Conservation (phyloP, 257 asterid genomes). For the Cynanchum wilfordii region DNA sequence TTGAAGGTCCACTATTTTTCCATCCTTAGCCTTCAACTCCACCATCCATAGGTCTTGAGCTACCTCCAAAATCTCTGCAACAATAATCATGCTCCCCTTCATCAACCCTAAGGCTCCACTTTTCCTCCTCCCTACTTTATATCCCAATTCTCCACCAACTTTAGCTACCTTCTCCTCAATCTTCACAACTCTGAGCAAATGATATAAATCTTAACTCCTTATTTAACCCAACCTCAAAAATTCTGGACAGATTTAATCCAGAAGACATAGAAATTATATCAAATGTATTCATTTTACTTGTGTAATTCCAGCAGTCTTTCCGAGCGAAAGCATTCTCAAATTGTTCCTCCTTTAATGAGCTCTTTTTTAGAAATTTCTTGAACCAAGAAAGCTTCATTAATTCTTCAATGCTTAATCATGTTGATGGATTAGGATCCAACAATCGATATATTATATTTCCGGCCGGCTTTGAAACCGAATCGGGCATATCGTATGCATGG, state of each 20-base stretch:
- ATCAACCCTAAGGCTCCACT: conserved; percentile 53
- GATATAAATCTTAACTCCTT: conserved; percentile 63
- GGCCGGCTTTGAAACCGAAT: conserved; percentile 61
- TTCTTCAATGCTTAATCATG: conserved; percentile 55
- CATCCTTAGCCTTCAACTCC: conserved; percentile 57
- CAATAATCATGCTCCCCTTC: conserved; percentile 47
- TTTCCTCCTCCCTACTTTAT: conserved; percentile 41
- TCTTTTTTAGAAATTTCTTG: conserved; percentile 32
- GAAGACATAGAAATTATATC: conserved; percentile 78
- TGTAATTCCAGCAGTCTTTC: conserved; percentile 19
- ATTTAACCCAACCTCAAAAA: conserved; percentile 44
- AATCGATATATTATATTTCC: conserved; percentile 41
- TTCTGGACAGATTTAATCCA: conserved; percentile 60
- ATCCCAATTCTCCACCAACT: conserved; percentile 55
- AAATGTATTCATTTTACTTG: conserved; percentile 57
- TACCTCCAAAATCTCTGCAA: conserved; percentile 50
- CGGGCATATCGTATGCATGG: conserved; percentile 49
- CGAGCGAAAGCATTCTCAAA: conserved; percentile 23
- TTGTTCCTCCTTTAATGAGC: not conserved
- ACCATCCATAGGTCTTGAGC: conserved; percentile 53
- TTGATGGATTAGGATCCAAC: conserved; percentile 70
- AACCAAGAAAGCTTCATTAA: conserved; percentile 56
- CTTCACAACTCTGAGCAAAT: conserved; percentile 29
- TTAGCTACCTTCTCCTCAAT: conserved; percentile 53
- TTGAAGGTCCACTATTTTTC: conserved; percentile 41